A percentile compares a stretch with the other conserved stretches of the same genome.
These are phyloP conservation scores for Aspergillus latus DNA, from an alignment of 2,329 filamentous ascomycete species.

Conservation along the genomic window DNA sequence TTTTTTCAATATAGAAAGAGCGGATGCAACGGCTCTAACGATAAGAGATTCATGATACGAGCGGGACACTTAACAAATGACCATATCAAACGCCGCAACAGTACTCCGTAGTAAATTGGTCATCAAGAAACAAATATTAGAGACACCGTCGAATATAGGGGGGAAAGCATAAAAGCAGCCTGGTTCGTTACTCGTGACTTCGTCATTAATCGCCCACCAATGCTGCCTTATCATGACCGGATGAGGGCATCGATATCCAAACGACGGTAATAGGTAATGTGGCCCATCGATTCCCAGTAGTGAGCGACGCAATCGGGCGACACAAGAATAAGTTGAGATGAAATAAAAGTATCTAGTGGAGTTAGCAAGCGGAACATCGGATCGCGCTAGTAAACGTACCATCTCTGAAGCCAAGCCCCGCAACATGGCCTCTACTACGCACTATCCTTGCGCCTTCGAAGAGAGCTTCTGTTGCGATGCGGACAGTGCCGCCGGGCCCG, in stretches of 20 bases:
- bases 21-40: no score
- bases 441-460: conserved; percentile 77
- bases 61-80: no score
- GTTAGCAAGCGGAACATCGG: not conserved
- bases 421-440: conserved; percentile 73
- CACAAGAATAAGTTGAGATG: conserved; percentile 74
- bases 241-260: conserved; percentile 44
- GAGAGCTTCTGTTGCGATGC: conserved; percentile 62
- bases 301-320: conserved; percentile 76
- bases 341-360: conserved; percentile 57
- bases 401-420: conserved; percentile 66
- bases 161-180: not conserved
- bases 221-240: conserved; percentile 22
- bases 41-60: no score
- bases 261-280: conserved; percentile 47
- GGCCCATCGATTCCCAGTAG: conserved; percentile 67
- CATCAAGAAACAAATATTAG: not conserved
- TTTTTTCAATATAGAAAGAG: no score
- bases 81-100: no score
- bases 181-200: conserved; percentile 14
- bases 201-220: not conserved
- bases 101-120: not conserved
- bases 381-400: conserved; percentile 51
- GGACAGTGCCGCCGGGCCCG: conserved; percentile 62
- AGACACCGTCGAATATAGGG: not conserved